Evolutionary conservation across 805 yeast species (phyloP), one percentile per base, ranked within the genome.

Genomic region (Zygoascus flipseniorum): DNA sequence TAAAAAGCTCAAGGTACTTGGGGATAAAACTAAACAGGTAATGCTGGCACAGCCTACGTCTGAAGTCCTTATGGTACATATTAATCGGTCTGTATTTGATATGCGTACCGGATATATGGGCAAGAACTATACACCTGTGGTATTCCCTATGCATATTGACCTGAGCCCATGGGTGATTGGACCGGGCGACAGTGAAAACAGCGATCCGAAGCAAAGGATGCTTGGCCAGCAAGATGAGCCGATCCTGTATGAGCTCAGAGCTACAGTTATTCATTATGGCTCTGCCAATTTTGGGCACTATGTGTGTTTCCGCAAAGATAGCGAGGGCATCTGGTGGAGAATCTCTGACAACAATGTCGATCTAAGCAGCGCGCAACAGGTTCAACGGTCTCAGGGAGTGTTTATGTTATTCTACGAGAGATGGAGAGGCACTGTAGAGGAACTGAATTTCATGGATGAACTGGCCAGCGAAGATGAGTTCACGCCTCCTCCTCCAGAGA

Each of bases 211-310:
- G 63, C 65, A 76, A 37, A 80, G 88, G 20, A 84, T 90, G 78
- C 4, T 8, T 3, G 32, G 32, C 10, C 32, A 18, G 32, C 32
- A 8, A 18, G 39, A 43, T 13, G 52, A 26, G 44, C 28, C 49
- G 8, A 45, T 77, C 86, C 47, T 56, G 76, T 92, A 92, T 67
- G 76, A 81, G 42, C 75, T 92, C 56, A 86, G 86, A 64, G 87
- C 97, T 0, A 93, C 87, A 1, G 86, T 92, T 46, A 83, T 92
- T 0, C 99, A 92, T 68, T 90, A 85, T 66, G 99, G 99, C 48
- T 86, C 96, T 0, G 97, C 93, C 62, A 89, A 92, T 62, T 93
- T 89, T 66, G 99, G 99, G n/a, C 99, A 92, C 68, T 92, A 92
- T 65, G 86, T 92, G 56, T 89, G 95, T 43, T 92, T 79, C 71